Percentiles rank a stretch among this genome's conserved stretches.
phyloP scores from a whole-genome alignment of 1,284 basidiomycete species.

The Ganoderma resinaceum region DNA sequence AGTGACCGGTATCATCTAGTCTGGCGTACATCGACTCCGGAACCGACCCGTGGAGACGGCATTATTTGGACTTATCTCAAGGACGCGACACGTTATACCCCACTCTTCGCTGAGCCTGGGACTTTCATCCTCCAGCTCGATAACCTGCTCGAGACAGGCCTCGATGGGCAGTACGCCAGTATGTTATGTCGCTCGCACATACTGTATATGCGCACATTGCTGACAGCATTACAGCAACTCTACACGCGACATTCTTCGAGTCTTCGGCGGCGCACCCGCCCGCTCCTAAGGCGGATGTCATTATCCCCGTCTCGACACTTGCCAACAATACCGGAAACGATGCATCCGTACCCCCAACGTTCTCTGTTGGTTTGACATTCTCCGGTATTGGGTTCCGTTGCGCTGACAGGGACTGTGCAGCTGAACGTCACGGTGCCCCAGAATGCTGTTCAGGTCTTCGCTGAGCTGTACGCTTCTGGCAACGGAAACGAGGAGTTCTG shows the following conservation, averaged over 20 bases:
- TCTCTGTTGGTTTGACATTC: constrained; percentile 56
- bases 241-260: constrained; percentile 74
- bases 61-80: constrained; percentile 84
- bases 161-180: constrained; percentile 78
- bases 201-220: neutral
- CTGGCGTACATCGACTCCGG: constrained; percentile 83
- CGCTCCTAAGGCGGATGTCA: constrained; percentile 64
- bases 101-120: constrained; percentile 70
- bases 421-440: constrained; percentile 71
- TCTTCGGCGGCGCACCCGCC: constrained; percentile 62
- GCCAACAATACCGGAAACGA: constrained; percentile 68
- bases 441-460: constrained; percentile 73
- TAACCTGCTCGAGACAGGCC: constrained; percentile 63
- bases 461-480: constrained; percentile 77
- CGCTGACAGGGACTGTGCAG: constrained; percentile 41
- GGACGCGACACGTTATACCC: constrained; percentile 76
- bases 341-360: constrained; percentile 75
- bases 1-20: constrained; percentile 44
- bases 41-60: constrained; percentile 69
- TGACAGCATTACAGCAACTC: constrained; percentile 51
- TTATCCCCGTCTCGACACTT: constrained; percentile 73
- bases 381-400: neutral
- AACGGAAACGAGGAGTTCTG: constrained; percentile 81
- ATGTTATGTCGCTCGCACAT: constrained; percentile 25
- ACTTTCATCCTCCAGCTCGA: constrained; percentile 77